Percentiles rank a stretch among this genome's conserved stretches.
phyloP scores from a whole-genome alignment of 441 rosid species.

The Erysimum cheiri region DNA sequence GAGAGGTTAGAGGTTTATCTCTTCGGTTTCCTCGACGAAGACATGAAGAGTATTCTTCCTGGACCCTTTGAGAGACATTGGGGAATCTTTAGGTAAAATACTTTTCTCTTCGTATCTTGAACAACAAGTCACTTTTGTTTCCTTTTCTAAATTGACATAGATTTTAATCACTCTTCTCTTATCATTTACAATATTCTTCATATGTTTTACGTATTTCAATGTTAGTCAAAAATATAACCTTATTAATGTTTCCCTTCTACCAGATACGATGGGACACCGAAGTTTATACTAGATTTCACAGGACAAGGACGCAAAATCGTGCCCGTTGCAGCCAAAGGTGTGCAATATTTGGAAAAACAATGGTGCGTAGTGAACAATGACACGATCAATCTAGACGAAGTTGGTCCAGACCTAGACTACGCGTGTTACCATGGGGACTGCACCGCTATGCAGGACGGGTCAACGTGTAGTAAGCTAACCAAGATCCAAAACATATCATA shows the following conservation, averaged over 20 bases:
- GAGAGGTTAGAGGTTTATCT: conserved; percentile 53
- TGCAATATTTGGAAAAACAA: conserved; percentile 58
- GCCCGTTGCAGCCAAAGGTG: conserved; percentile 68
- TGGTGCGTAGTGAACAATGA: conserved; percentile 65
- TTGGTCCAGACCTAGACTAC: conserved; percentile 41
- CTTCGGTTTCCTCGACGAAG: conserved; percentile 47
- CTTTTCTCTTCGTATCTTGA: conserved; percentile 3
- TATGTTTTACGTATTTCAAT: neutral
- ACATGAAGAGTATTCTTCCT: conserved; percentile 46
- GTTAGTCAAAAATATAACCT: neutral
- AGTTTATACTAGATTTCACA: conserved; percentile 69
- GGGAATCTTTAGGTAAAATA: conserved; percentile 42
- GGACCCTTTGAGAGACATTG: conserved; percentile 50
- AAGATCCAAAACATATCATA: conserved; percentile 53
- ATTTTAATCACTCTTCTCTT: neutral
- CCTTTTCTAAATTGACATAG: neutral
- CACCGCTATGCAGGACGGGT: conserved; percentile 49
- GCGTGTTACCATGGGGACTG: conserved; percentile 76
- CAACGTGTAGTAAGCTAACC: conserved; percentile 54
- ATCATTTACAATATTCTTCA: neutral
- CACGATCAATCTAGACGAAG: conserved; percentile 2
- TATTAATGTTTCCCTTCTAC: neutral
- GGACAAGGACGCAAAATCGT: conserved; percentile 59
- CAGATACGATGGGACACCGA: conserved; percentile 74
- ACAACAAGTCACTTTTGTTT: neutral